phyloP scores from a whole-genome alignment of 768 basidiomycete species.

The Amyloporia xantha region DNA sequence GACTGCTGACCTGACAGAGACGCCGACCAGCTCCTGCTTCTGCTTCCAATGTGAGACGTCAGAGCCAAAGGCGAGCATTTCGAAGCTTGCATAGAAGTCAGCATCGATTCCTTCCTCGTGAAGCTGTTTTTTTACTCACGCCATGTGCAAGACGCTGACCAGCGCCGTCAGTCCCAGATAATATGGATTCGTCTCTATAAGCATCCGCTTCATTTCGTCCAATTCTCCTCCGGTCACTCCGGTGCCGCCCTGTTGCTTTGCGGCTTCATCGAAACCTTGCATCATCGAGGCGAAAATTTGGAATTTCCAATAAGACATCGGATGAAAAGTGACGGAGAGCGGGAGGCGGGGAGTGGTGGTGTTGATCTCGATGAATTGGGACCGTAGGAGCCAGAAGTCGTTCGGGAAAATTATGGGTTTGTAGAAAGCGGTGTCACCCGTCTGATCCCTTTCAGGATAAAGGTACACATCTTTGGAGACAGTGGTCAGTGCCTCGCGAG shows the following conservation, averaged over 20 bases:
- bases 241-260: slow-evolving; percentile 62
- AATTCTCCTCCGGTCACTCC: slow-evolving; percentile 44
- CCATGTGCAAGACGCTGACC: slow-evolving; percentile 81
- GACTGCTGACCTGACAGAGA: slow-evolving; percentile 72
- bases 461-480: slow-evolving; percentile 53
- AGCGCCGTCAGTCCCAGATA: slow-evolving; percentile 78
- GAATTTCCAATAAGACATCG: slow-evolving; percentile 84
- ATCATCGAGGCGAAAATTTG: slow-evolving; percentile 82
- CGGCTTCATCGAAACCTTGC: slow-evolving; percentile 79
- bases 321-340: slow-evolving; percentile 75
- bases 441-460: slow-evolving; percentile 55
- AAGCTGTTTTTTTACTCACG: slow-evolving; percentile 36
- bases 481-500: not conserved
- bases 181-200: slow-evolving; percentile 84
- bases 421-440: slow-evolving; percentile 65
- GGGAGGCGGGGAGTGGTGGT: slow-evolving; percentile 73
- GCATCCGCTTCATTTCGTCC: slow-evolving; percentile 94
- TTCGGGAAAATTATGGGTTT: slow-evolving; percentile 89
- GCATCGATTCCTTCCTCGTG: not conserved
- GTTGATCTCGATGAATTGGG: slow-evolving; percentile 82
- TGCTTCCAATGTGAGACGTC: slow-evolving; percentile 95
- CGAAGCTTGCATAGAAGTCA: slow-evolving; percentile 51
- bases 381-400: slow-evolving; percentile 89
- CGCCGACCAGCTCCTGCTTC: slow-evolving; percentile 91
- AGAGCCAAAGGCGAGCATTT: slow-evolving; percentile 92